Conservation (phyloP, 2,329 filamentous ascomycete species). For the Alternaria conjuncta region DNA sequence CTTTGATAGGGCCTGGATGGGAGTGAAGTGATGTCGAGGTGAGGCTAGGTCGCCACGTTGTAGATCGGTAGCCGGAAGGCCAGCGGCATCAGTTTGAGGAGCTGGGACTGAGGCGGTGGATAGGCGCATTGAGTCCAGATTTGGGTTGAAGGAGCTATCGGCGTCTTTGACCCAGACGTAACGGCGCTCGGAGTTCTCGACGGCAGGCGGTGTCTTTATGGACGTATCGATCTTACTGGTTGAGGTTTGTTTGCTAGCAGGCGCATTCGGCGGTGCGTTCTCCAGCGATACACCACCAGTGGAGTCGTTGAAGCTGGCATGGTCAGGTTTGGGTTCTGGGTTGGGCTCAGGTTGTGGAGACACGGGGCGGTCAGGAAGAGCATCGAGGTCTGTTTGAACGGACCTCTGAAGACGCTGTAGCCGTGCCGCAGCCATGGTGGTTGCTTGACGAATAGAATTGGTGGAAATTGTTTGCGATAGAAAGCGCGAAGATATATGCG, state of each 20-base stretch:
- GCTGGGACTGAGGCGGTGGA: neutral
- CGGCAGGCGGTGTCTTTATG: neutral
- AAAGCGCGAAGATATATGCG: neutral
- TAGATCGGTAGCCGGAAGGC: conserved; percentile 24
- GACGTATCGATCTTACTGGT: neutral
- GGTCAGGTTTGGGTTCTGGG: neutral
- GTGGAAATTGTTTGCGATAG: neutral
- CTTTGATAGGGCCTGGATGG: conserved; percentile 57
- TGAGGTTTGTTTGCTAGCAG: conserved; percentile 17
- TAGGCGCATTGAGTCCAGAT: conserved; percentile 15
- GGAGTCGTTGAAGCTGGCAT: conserved; percentile 18
- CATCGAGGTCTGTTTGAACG: conserved; percentile 28
- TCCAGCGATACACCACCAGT: conserved; percentile 31
- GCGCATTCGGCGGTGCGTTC: neutral
- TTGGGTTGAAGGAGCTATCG: conserved; percentile 34
- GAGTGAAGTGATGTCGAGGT: conserved; percentile 47
- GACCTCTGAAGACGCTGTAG: conserved; percentile 32
- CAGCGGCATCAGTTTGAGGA: neutral
- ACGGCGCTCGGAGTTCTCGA: conserved; percentile 23
- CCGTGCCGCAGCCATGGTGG: conserved; percentile 31
- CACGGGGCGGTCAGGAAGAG: conserved; percentile 29
- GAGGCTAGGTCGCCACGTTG: conserved; percentile 43
- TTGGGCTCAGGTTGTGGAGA: neutral
- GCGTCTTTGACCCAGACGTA: conserved; percentile 31
- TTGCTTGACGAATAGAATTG: neutral